These are phyloP conservation scores for Vachellia collinsii DNA, from an alignment of 306 rosid genomes.

Conservation along the genomic window DNA sequence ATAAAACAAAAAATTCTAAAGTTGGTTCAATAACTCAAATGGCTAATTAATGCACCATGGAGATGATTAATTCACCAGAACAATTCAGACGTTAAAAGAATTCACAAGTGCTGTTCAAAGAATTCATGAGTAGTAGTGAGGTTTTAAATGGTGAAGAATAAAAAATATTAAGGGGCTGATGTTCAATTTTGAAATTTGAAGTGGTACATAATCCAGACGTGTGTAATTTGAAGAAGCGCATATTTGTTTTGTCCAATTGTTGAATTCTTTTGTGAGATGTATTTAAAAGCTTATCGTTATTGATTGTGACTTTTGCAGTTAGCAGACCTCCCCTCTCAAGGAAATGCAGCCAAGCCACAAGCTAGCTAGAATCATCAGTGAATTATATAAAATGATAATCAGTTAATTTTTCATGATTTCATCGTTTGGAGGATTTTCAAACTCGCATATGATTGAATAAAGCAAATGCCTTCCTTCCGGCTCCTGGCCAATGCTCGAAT, in stretches of 20 bases:
- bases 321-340: not conserved
- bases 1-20: no score
- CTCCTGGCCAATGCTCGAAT: not conserved
- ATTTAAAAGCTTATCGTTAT: no score
- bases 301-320: not conserved
- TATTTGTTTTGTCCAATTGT: conserved; percentile 14
- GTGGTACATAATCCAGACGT: not conserved
- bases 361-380: not conserved
- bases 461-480: not conserved
- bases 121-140: not conserved
- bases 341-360: not conserved
- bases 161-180: not conserved
- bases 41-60: no score
- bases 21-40: no score
- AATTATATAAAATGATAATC: not conserved
- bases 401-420: not conserved
- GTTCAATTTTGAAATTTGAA: no score
- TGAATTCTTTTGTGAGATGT: not conserved
- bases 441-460: not conserved
- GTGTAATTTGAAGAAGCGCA: not conserved
- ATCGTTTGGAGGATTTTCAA: not conserved
- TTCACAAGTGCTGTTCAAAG: not conserved
- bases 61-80: no score
- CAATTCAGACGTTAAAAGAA: no score
- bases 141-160: not conserved